Evolutionary conservation across 495 filamentous ascomycete genomes (phyloP).

Genomic region (Friedmanniomyces endolithicus): DNA sequence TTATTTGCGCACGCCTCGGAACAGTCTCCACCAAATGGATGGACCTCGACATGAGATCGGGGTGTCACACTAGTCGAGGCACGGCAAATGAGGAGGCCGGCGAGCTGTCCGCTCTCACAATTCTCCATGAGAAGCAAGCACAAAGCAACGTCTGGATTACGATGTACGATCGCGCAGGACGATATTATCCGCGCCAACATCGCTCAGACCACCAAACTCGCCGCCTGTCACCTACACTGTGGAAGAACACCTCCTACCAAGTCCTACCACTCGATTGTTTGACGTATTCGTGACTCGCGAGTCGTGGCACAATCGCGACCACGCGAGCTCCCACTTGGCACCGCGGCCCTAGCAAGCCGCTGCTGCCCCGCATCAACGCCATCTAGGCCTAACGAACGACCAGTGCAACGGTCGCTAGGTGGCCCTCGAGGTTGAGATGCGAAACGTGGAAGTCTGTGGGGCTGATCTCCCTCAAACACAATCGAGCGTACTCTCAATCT

Average conservation of each 20-base stretch:
- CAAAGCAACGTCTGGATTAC: not conserved
- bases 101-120: not conserved
- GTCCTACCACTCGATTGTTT: too few species aligned
- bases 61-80: conserved; percentile 3
- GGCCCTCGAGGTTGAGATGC: not conserved
- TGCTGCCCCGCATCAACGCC: too few species aligned
- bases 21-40: not conserved
- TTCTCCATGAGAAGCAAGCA: not conserved
- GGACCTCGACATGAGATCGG: not conserved
- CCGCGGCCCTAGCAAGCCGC: too few species aligned
- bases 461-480: not conserved
- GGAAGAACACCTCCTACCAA: too few species aligned
- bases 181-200: too few species aligned
- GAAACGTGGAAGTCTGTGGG: not conserved
- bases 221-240: too few species aligned
- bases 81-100: conserved; percentile 6
- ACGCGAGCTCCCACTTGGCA: too few species aligned
- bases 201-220: too few species aligned
- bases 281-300: too few species aligned
- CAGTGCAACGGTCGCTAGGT: not conserved
- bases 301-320: too few species aligned
- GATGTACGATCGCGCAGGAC: not conserved
- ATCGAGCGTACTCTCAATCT: not conserved
- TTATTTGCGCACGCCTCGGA: too few species aligned
- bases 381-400: too few species aligned